A percentile compares a stretch with the other conserved stretches of the same genome.
These are phyloP conservation scores for Komagataea norvegica DNA, from an alignment of 1,139 yeast species.

Conservation along the genomic window DNA sequence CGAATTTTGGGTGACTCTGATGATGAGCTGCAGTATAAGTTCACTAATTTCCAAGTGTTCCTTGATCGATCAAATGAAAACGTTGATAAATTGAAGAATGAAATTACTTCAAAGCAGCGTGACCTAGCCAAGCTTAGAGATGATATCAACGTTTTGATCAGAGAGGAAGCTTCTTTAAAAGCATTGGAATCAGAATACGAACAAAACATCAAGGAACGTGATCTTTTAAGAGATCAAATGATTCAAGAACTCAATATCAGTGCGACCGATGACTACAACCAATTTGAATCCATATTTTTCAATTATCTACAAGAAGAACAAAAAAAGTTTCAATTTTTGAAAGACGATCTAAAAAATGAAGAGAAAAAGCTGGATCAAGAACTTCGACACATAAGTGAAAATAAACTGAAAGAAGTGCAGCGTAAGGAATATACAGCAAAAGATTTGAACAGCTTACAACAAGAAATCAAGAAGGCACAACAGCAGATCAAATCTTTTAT, in stretches of 20 bases:
- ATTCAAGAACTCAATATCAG: background rate
- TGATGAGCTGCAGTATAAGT: conserved; percentile 43
- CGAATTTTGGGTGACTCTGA: conserved; percentile 46
- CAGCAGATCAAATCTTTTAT: conserved; percentile 35
- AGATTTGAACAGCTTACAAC: conserved; percentile 32
- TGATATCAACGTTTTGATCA: conserved; percentile 38
- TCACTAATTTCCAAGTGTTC: conserved; percentile 50
- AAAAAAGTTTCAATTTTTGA: conserved; percentile 13
- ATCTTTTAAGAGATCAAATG: conserved; percentile 16
- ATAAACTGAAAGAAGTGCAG: conserved; percentile 40
- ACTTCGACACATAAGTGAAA: conserved; percentile 32
- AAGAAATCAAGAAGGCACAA: conserved; percentile 34
- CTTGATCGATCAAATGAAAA: conserved; percentile 36
- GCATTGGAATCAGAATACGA: conserved; percentile 41
- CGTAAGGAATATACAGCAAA: conserved; percentile 35
- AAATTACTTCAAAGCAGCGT: conserved; percentile 19
- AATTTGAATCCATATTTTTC: conserved; percentile 24
- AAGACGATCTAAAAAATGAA: conserved; percentile 13
- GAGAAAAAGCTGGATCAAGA: conserved; percentile 24
- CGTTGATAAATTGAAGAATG: conserved; percentile 26
- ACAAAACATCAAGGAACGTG: conserved; percentile 27
- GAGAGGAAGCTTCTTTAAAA: conserved; percentile 55
- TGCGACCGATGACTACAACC: conserved; percentile 14
- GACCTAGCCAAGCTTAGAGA: conserved; percentile 30
- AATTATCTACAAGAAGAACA: conserved; percentile 8